Evolutionary conservation across 768 basidiomycete genomes (phyloP).

Genomic region (Tricholoma sp.): DNA sequence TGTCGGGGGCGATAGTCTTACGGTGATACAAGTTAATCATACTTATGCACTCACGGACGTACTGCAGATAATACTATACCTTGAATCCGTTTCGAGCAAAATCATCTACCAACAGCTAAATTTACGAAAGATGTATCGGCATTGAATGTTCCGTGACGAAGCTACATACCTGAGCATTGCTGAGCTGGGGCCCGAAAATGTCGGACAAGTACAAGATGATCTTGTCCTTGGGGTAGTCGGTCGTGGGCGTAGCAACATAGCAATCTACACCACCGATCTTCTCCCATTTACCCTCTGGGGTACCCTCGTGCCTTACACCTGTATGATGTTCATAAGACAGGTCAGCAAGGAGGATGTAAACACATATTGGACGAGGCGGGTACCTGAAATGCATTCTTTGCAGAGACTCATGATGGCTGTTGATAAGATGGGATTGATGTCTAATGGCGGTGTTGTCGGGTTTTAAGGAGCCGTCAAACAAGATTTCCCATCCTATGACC

Average conservation of each 20-base stretch:
- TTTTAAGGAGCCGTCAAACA: too few species aligned
- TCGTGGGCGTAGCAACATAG: constrained; percentile 51
- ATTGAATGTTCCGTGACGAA: neutral
- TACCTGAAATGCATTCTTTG: constrained; percentile 52
- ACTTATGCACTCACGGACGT: neutral
- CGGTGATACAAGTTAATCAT: neutral
- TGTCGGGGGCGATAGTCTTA: constrained; percentile 37
- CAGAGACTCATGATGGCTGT: constrained; percentile 23
- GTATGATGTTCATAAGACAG: neutral
- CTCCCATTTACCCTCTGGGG: constrained; percentile 41
- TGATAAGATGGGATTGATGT: neutral
- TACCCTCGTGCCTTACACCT: constrained; percentile 52
- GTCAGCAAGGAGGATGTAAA: neutral
- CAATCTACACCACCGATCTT: constrained; percentile 40
- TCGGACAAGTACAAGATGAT: constrained; percentile 52
- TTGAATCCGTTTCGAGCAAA: constrained; percentile 43
- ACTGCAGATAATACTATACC: constrained; percentile 16
- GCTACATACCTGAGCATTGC: constrained; percentile 39
- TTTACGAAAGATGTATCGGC: neutral
- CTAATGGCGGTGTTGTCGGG: neutral
- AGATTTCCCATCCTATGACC: too few species aligned
- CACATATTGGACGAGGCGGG: constrained; percentile 1
- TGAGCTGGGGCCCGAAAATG: constrained; percentile 43
- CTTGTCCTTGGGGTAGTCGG: constrained; percentile 49
- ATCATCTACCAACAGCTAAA: constrained; percentile 35